Evolutionary conservation across 257 asterid species (phyloP).

Genomic region (Solanum bulbocastanum): DNA sequence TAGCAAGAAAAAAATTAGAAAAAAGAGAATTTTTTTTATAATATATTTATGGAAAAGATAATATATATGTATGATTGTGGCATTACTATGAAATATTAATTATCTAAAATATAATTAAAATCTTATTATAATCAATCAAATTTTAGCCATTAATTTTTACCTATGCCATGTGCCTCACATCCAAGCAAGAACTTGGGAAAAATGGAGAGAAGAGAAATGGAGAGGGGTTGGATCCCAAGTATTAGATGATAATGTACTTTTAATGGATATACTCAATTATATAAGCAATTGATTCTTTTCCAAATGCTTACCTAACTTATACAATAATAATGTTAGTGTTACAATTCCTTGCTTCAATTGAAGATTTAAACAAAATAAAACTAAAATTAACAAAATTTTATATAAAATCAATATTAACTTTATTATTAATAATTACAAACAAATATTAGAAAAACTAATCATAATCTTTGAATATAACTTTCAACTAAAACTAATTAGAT

Average conservation of each 20-base stretch:
- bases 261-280: neutral
- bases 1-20: too few relatives aligned
- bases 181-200: too few relatives aligned
- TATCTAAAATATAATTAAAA: too few relatives aligned
- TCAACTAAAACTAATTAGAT: neutral
- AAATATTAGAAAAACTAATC: neutral
- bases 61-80: too few relatives aligned
- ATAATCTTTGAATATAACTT: neutral
- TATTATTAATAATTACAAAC: neutral
- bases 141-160: too few relatives aligned
- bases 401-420: neutral
- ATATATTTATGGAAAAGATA: too few relatives aligned
- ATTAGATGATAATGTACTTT: neutral
- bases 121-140: too few relatives aligned
- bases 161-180: too few relatives aligned
- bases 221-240: too few relatives aligned
- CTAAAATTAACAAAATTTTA: neutral
- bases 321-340: neutral
- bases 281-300: neutral
- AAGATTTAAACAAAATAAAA: neutral
- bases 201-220: too few relatives aligned
- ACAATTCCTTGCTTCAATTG: neutral
- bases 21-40: too few relatives aligned
- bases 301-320: neutral
- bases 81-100: too few relatives aligned